Evolutionary conservation across 495 filamentous ascomycete species (phyloP).

Genomic region (Aspergillus avenaceus): DNA sequence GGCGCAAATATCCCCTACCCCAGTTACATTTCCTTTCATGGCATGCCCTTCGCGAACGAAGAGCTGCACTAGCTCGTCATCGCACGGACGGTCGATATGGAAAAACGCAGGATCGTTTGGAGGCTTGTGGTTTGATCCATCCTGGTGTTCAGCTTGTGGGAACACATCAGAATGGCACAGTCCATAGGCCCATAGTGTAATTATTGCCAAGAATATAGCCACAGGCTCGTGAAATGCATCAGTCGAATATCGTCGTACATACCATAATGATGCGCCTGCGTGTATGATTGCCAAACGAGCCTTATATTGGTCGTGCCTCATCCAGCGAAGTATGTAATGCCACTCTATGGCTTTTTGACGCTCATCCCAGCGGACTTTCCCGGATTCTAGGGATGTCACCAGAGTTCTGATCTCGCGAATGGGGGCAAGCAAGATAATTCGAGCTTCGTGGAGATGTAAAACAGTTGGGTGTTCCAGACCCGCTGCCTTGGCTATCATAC

Average conservation of each 20-base stretch:
- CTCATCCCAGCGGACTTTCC: constrained; percentile 26
- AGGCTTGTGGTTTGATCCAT: constrained; percentile 5
- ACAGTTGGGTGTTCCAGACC: constrained; percentile 50
- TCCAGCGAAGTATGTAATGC: constrained; percentile 47
- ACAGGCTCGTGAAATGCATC: constrained; percentile 49
- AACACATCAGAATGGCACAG: constrained; percentile 19
- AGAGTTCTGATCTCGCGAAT: constrained; percentile 39
- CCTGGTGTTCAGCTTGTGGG: constrained; percentile 5
- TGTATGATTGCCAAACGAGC: constrained; percentile 53
- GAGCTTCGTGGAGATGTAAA: constrained; percentile 48
- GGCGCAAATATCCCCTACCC: constrained; percentile 47
- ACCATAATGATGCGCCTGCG: constrained; percentile 46
- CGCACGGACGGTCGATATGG: constrained; percentile 48
- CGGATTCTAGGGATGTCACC: constrained; percentile 28
- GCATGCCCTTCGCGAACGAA: constrained; percentile 46
- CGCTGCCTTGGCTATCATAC: constrained; percentile 37
- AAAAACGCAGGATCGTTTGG: constrained; percentile 31
- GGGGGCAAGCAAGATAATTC: constrained; percentile 35
- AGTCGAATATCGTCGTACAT: constrained; percentile 43
- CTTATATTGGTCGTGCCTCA: constrained; percentile 50
- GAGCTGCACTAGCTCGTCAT: constrained; percentile 51
- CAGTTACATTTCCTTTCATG: constrained; percentile 45
- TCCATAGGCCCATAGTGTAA: constrained; percentile 53
- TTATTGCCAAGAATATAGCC: constrained; percentile 42
- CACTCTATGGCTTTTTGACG: constrained; percentile 34